Evolutionary conservation across 2,329 filamentous ascomycete genomes (phyloP).

Genomic region (Myrmaecium sp.): DNA sequence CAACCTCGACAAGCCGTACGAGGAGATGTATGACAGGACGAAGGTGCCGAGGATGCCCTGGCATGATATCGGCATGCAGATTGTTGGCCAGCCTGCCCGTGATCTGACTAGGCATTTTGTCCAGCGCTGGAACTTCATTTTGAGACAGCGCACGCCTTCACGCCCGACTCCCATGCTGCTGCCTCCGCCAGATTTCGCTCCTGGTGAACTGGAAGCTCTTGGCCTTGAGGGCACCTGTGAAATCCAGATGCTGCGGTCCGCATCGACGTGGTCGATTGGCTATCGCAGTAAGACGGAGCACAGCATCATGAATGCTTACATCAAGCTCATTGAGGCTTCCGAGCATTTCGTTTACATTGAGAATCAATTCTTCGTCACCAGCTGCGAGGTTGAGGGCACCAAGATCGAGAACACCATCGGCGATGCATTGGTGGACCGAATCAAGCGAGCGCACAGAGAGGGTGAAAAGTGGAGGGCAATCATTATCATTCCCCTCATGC

Average conservation of each 20-base stretch:
- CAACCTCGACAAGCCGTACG: conserved; percentile 80
- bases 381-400: conserved; percentile 71
- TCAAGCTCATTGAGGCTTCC: conserved; percentile 85
- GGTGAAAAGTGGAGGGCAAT: conserved; percentile 81
- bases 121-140: conserved; percentile 93
- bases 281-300: conserved; percentile 70
- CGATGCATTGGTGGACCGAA: conserved; percentile 83
- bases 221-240: conserved; percentile 90
- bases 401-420: conserved; percentile 88
- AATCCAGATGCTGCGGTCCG: conserved; percentile 86
- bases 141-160: conserved; percentile 82
- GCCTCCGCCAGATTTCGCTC: conserved; percentile 80
- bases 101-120: conserved; percentile 94
- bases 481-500: conserved; percentile 86
- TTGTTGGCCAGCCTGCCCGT: conserved; percentile 86
- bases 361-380: conserved; percentile 96
- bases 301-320: conserved; percentile 90
- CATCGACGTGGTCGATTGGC: conserved; percentile 79
- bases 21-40: conserved; percentile 94
- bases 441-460: conserved; percentile 67
- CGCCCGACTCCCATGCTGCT: conserved; percentile 85
- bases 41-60: conserved; percentile 90
- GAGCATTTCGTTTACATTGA: conserved; percentile 98
- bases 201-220: conserved; percentile 69
- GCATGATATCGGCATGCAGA: conserved; percentile 97